Conservation (phyloP, 1,284 basidiomycete genomes). For the Stereum hirsutum region DNA sequence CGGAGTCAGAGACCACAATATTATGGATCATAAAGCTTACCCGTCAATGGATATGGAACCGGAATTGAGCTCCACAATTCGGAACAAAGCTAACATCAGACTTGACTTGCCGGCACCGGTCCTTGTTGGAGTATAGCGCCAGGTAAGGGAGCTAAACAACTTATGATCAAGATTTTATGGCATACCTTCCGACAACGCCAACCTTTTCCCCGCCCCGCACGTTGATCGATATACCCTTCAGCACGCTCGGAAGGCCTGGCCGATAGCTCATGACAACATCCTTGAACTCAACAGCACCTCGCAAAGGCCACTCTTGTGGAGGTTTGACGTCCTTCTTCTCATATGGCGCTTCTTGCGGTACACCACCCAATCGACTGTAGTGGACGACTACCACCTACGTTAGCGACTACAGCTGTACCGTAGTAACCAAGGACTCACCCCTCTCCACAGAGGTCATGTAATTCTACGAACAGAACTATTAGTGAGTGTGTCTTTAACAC, state of each 20-base stretch:
- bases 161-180: not conserved
- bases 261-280: constrained; percentile 65
- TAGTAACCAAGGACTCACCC: not conserved
- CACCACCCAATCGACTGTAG: constrained; percentile 65
- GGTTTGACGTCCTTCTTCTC: constrained; percentile 52
- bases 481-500: too few species aligned
- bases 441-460: constrained; percentile 90
- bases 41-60: constrained; percentile 62
- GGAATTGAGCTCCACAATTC: constrained; percentile 47
- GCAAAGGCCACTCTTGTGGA: constrained; percentile 56
- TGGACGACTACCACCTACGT: constrained; percentile 38
- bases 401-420: too few species aligned
- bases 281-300: constrained; percentile 53
- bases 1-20: too few species aligned
- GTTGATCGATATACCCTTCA: constrained; percentile 59
- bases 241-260: constrained; percentile 57
- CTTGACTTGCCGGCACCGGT: constrained; percentile 76
- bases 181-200: constrained; percentile 66
- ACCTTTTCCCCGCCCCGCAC: constrained; percentile 80
- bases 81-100: constrained; percentile 37
- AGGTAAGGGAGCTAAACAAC: too few species aligned
- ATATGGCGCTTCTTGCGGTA: constrained; percentile 66
- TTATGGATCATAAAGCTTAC: not conserved
- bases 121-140: constrained; percentile 23
- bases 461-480: constrained; percentile 47